Evolutionary conservation across 371 early-diverging fungal genomes (phyloP), one percentile per base, ranked within the genome.

Genomic region (Mycotypha africana): DNA sequence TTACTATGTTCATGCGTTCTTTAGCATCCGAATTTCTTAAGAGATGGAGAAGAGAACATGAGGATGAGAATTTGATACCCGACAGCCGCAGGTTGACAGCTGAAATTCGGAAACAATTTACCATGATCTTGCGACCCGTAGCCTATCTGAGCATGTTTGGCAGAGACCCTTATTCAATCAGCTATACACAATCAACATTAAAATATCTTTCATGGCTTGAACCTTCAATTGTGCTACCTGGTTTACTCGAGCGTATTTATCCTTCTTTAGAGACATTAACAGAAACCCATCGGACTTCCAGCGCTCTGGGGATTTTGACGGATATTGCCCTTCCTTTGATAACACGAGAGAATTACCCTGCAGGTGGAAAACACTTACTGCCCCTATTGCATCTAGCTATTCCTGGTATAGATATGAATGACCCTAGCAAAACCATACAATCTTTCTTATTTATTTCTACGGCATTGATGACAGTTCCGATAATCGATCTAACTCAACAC

Each of bases 351-450:
- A 78, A 84, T 53, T 94, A 85, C 55, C 86, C 93, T 3, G 76
- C 81, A 21, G 95, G 95, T n/a, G 93, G 85, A 5, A 82, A 81
- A 50, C 89, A 93, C 48, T 46, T 95, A 0, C 51, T 82, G 0
- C 81, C 85, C 5, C 61, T 95, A 37, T 59, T 95, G 30, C 78
- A 82, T 36, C 64, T 92, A 1, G 78, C 81, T 1, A 76, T 91
- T 8, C 94, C 93, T 0, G 95, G 94, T 14, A 86, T 95, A 17
- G 95, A 95, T 53, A 70, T 91, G 63, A 94, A 94, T 56, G 95
- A 95, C 46, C 84, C 88, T 1, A 63, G 64, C 34, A 95, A 94
- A 62, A 79, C 95, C 1, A 72, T 78, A 38, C 65, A 77, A 16
- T 74, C 93, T 0, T 50, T 91, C 15, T 53, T 86, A 55, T 93